phyloP scores from a whole-genome alignment of 1,139 yeast genomes.

The Hemisphaericaspora lyxosophila region DNA sequence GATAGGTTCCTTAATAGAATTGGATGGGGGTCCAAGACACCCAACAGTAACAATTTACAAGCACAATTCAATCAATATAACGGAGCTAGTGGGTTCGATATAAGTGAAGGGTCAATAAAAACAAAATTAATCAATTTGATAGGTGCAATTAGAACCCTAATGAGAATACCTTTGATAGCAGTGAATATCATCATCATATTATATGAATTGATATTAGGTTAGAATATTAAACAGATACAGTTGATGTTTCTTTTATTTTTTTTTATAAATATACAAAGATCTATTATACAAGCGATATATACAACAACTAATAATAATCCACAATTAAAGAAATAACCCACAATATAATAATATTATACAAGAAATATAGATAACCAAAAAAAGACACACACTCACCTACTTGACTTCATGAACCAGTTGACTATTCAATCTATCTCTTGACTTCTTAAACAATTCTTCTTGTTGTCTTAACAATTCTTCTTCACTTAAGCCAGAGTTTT shows the following conservation, averaged over 20 bases:
- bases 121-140: constrained; percentile 42
- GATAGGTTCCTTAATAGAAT: constrained; percentile 48
- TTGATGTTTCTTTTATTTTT: no score
- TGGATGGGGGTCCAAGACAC: constrained; percentile 39
- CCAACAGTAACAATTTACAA: constrained; percentile 10
- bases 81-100: constrained; percentile 18
- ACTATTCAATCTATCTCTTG: constrained; percentile 70
- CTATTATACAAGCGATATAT: constrained; percentile 1
- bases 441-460: constrained; percentile 86
- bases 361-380: not conserved
- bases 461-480: constrained; percentile 91
- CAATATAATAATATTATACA: no score
- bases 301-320: not conserved
- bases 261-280: constrained; percentile 4
- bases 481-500: constrained; percentile 86
- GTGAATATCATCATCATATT: constrained; percentile 40
- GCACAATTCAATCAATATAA: constrained; percentile 30
- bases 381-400: not conserved
- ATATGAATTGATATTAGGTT: constrained; percentile 46
- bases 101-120: constrained; percentile 32
- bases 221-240: not conserved
- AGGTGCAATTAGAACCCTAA: constrained; percentile 46
- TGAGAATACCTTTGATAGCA: constrained; percentile 46
- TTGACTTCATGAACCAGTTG: constrained; percentile 8
- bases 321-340: no score